Evolutionary conservation across 805 yeast genomes (phyloP).

Genomic region (Starmerella vaccinii): DNA sequence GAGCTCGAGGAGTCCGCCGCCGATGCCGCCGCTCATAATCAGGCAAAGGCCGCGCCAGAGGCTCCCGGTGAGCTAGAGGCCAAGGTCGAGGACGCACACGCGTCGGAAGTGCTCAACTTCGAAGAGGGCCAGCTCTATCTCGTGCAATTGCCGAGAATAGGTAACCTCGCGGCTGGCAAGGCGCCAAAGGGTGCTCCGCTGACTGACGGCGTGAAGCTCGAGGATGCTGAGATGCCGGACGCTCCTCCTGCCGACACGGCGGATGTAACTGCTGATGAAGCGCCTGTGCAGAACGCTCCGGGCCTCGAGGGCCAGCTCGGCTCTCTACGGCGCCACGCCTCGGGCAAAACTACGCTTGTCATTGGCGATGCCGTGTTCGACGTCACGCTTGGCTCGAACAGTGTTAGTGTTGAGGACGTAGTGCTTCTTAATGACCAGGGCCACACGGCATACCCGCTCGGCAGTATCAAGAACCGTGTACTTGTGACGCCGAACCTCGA

Average conservation of each 20-base stretch:
- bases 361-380: conserved; percentile 63
- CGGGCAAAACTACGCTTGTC: conserved; percentile 69
- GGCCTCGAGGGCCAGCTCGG: conserved; percentile 53
- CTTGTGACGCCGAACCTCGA: conserved; percentile 46
- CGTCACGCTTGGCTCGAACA: conserved; percentile 58
- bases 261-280: background rate
- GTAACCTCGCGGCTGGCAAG: conserved; percentile 24
- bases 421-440: conserved; percentile 43
- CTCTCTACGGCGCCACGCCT: conserved; percentile 60
- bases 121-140: conserved; percentile 30
- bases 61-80: conserved; percentile 7
- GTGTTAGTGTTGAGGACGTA: conserved; percentile 64
- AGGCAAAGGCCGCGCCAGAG: background rate
- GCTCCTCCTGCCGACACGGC: conserved; percentile 8
- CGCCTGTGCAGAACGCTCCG: background rate
- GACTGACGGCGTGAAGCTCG: conserved; percentile 9
- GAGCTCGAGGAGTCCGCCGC: conserved; percentile 17
- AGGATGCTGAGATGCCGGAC: conserved; percentile 14
- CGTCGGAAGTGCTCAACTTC: conserved; percentile 13
- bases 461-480: conserved; percentile 46
- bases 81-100: background rate
- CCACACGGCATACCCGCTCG: conserved; percentile 38
- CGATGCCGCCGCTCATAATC: conserved; percentile 15
- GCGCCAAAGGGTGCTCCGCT: conserved; percentile 7
- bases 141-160: conserved; percentile 40